Percentiles rank a stretch among this genome's conserved stretches.
Conservation (phyloP, 768 basidiomycete genomes). For the Suillus plorans region DNA sequence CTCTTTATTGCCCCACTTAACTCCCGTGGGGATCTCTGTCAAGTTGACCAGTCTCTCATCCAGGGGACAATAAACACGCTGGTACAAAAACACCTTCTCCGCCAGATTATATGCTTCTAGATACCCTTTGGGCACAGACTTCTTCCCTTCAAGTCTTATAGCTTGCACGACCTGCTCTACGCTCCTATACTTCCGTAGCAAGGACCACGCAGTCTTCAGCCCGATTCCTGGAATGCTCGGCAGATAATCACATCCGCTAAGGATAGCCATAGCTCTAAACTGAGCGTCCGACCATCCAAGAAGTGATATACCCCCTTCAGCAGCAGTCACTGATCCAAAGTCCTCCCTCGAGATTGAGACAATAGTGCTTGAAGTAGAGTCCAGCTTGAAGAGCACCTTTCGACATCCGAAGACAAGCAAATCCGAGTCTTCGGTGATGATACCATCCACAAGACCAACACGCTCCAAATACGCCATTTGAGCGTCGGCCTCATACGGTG, state of each 20-base stretch:
- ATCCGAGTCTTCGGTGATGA: slow-evolving; percentile 98
- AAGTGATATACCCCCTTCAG: slow-evolving; percentile 66
- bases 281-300: slow-evolving; percentile 87
- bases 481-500: slow-evolving; percentile 98
- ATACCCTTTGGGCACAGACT: slow-evolving; percentile 76
- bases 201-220: slow-evolving; percentile 84
- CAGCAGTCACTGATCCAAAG: slow-evolving; percentile 58
- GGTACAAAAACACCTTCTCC: slow-evolving; percentile 90
- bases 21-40: slow-evolving; percentile 53
- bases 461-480: slow-evolving; percentile 93
- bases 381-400: slow-evolving; percentile 92
- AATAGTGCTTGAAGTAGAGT: slow-evolving; percentile 63
- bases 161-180: slow-evolving; percentile 79
- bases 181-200: slow-evolving; percentile 84
- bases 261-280: slow-evolving; percentile 91
- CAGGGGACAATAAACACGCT: slow-evolving; percentile 85
- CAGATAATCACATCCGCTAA: slow-evolving; percentile 92
- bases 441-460: slow-evolving; percentile 77
- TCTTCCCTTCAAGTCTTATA: slow-evolving; percentile 80
- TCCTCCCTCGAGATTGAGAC: slow-evolving; percentile 64
- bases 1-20: slow-evolving; percentile 53
- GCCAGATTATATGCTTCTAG: slow-evolving; percentile 73
- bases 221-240: slow-evolving; percentile 90
- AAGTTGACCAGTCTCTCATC: slow-evolving; percentile 67
- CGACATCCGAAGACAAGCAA: slow-evolving; percentile 96